Base-by-base conservation (phyloP, 768 basidiomycete species). In the Hericium rajendrae region DNA sequence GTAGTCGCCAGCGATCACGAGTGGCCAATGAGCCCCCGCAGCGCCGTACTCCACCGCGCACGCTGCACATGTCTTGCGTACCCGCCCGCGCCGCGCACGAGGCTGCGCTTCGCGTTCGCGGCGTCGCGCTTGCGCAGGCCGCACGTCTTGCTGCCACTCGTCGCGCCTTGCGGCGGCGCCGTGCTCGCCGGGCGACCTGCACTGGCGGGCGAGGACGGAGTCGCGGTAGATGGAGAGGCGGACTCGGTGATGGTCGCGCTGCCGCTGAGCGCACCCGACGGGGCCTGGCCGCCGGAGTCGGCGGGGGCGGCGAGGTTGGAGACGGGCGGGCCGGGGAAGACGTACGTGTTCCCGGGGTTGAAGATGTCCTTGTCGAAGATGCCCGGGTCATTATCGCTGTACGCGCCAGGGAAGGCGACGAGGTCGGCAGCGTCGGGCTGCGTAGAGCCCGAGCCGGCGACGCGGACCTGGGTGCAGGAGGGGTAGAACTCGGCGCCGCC, bases 391-490 rank as follows among this genome's bases (percentile, higher is more conserved):
- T 1, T 22, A 22, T 22, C 22, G 22, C 22, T 28, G 51, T 55
- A 53, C 20, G 53, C 49, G 15, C 62, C 62, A 18, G 62, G 62
- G 28, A 63, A 63, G 22, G 2, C 2, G 2, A 22, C 22, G 3
- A 1, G 2, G 51, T 63, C 61, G 0, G 15, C 0, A 11, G 26
- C 2, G 11, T 13, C 13, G 32, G 39, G 1, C 16, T 49, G 22
- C 22, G 22, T 6, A 24, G 52, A 63, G 2, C 22, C 22, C 1
- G 22, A 1, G 22, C 22, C 22, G 22, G 2, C 22, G 22, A 22
- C 22, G 22, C 22, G 22, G 22, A 22, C 22, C 22, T 22, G 22
- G 2, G 22, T 22, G 22, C 22, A 22, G 22, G 22, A 22, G 22
- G 22, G 22, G 22, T 22, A 22, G 22, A 22, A 22, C 2, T 22